Evolutionary conservation across 2,329 filamentous ascomycete genomes (phyloP).

Genomic region (Colletotrichum gigasporum): DNA sequence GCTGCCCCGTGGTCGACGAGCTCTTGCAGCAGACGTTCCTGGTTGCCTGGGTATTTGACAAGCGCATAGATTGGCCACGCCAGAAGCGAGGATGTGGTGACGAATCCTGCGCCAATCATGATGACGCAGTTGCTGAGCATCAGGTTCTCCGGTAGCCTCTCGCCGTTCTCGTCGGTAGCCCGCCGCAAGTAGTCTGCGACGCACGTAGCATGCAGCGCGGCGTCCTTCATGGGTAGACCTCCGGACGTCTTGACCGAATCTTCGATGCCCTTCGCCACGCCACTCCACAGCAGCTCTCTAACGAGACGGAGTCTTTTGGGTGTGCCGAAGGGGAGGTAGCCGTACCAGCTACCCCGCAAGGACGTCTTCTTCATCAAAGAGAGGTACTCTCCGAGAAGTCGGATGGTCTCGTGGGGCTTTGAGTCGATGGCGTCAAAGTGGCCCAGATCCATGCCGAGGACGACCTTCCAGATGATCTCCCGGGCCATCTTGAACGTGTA

Average conservation of each 20-base stretch:
- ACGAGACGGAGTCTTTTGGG: conserved; percentile 8
- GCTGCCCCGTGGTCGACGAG: neutral
- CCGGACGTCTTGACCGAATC: neutral
- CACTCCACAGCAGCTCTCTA: neutral
- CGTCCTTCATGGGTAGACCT: conserved; percentile 10
- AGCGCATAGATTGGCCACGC: conserved; percentile 8
- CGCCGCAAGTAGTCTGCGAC: conserved; percentile 15
- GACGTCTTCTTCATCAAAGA: conserved; percentile 22
- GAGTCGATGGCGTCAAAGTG: conserved; percentile 13
- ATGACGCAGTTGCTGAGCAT: conserved; percentile 17
- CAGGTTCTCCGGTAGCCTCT: neutral
- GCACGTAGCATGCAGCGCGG: neutral
- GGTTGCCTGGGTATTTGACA: conserved; percentile 9
- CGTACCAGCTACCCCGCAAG: conserved; percentile 4
- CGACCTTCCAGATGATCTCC: conserved; percentile 7
- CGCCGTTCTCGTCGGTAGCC: neutral
- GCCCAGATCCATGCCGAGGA: conserved; percentile 8
- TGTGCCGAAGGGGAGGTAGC: conserved; percentile 6
- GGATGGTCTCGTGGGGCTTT: conserved; percentile 8
- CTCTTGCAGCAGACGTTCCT: conserved; percentile 4
- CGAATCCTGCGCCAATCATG: conserved; percentile 14
- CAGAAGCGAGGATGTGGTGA: conserved; percentile 6
- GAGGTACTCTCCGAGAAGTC: conserved; percentile 11
- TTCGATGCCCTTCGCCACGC: conserved; percentile 9
- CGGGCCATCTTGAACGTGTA: conserved; percentile 18